These are phyloP conservation scores for Penicillium sp. DNA, from an alignment of 2,329 filamentous ascomycete species.

Conservation along the genomic window DNA sequence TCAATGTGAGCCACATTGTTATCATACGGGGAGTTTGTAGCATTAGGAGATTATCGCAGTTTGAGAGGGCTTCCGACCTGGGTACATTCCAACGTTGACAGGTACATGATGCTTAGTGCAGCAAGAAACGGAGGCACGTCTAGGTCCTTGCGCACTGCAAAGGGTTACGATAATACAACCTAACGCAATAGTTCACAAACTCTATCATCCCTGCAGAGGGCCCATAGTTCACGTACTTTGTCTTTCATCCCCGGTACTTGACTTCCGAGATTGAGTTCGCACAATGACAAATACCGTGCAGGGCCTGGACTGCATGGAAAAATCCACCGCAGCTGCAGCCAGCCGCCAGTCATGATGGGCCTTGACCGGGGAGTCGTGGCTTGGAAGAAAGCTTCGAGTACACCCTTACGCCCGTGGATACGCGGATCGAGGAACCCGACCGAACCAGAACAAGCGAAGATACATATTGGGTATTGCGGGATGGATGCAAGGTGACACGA, in stretches of 20 bases:
- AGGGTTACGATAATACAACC: not conserved
- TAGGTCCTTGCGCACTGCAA: not conserved
- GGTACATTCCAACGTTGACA: no score
- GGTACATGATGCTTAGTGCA: no score
- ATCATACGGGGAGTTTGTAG: not conserved
- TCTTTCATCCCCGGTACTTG: not conserved
- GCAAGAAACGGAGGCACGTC: not conserved
- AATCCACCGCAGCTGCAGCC: not conserved
- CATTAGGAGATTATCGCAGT: not conserved
- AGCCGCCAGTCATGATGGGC: not conserved
- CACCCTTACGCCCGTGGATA: not conserved
- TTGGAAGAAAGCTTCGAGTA: not conserved
- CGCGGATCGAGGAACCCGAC: not conserved
- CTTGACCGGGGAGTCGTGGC: not conserved
- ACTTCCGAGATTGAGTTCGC: not conserved
- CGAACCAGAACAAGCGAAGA: not conserved
- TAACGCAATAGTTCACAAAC: not conserved
- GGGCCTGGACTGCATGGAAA: not conserved
- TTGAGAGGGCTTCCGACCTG: not conserved
- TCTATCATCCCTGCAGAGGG: not conserved
- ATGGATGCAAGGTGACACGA: not conserved
- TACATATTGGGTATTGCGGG: no score
- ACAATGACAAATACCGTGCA: not conserved
- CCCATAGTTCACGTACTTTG: not conserved
- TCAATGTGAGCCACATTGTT: not conserved